Conservation (phyloP, 768 basidiomycete species). For the Russula lepida region DNA sequence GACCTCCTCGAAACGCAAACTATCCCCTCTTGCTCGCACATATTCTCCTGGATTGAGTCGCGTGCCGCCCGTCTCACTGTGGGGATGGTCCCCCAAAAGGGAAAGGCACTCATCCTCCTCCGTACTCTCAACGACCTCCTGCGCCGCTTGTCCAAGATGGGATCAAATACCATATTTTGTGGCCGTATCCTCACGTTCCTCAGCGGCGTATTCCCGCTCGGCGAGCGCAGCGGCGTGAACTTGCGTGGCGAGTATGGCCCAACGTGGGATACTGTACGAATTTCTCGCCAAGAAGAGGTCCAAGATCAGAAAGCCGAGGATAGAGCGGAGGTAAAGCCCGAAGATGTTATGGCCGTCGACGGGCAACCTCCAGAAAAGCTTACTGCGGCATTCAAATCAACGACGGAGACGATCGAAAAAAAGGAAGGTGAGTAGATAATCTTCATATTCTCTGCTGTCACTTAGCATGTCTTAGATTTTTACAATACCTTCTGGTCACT, state of each 20-base stretch:
- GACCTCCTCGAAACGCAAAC: constrained; percentile 83
- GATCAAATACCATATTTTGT: constrained; percentile 76
- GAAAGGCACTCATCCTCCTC: constrained; percentile 77
- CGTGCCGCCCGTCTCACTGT: constrained; percentile 63
- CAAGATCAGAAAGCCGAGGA: constrained; percentile 27
- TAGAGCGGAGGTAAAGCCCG: constrained; percentile 26
- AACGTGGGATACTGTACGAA: constrained; percentile 59
- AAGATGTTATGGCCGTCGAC: constrained; percentile 60
- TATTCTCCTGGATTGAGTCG: constrained; percentile 82
- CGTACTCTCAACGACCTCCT: constrained; percentile 83
- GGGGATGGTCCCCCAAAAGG: constrained; percentile 77
- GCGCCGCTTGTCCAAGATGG: constrained; percentile 78
- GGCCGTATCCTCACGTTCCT: constrained; percentile 85
- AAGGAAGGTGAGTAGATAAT: constrained; percentile 45
- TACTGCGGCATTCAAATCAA: constrained; percentile 11
- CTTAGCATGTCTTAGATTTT: constrained; percentile 43
- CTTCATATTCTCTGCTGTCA: neutral
- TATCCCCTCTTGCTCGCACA: constrained; percentile 73
- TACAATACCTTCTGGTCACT: constrained; percentile 88
- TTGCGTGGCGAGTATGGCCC: constrained; percentile 81
- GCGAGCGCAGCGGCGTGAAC: constrained; percentile 88
- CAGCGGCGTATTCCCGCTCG: constrained; percentile 76
- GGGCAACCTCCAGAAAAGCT: constrained; percentile 24
- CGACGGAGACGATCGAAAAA: constrained; percentile 39
- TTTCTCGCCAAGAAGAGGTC: constrained; percentile 28